Base-by-base conservation (phyloP, 2,329 filamentous ascomycete species). In the Thermomyces lanuginosus region DNA sequence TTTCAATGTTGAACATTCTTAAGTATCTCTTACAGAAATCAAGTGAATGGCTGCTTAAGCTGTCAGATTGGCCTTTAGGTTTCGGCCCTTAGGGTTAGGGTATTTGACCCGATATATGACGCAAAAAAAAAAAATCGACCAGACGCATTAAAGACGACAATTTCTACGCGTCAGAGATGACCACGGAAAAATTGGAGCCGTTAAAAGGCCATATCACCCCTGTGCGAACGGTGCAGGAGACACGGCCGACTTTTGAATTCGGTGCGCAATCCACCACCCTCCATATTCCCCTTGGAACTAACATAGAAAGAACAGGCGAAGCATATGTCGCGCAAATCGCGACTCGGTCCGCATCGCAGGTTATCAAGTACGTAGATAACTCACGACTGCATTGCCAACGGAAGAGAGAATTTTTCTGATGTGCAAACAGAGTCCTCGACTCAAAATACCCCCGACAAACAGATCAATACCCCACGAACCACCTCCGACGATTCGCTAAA, bases 251-350 rank as follows among this genome's bases (percentile, higher is more conserved):
- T 4, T 51, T 58, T 33, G 51, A 53, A 14, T 57, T 52, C 29
- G 53, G 58, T 60, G 39, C 24, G 48, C 14, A 21, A 12, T 25
- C 8, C 16, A 2, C 6, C 5, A 10, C 6, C 7, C 3, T 8
- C 6, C 9, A 8, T 9, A 4, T 6, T 3, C 8, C 17, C 17
- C 21, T 4, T 2, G 11, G 10, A 16, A 20, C 5, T 13, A 13
- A 21, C 7, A 33, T 6, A 16, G 6, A 2, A 13, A 12, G 5
- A 11, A 7, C 32, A 61, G 57, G 38, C 16, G 48, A 57, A 26
- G 57, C 56, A 8, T 56, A 55, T 28, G 51, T 55, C 24, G 49
- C 51, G 11, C 56, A 59, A 40, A 52, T 61, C 30, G 51, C 55
- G 22, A 43, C 56, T 23, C 59, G 55, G 40, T 43, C 45, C 27